Evolutionary conservation across 768 basidiomycete genomes (phyloP), one percentile per base, ranked within the genome.

Genomic region (Phallus indusiatus): DNA sequence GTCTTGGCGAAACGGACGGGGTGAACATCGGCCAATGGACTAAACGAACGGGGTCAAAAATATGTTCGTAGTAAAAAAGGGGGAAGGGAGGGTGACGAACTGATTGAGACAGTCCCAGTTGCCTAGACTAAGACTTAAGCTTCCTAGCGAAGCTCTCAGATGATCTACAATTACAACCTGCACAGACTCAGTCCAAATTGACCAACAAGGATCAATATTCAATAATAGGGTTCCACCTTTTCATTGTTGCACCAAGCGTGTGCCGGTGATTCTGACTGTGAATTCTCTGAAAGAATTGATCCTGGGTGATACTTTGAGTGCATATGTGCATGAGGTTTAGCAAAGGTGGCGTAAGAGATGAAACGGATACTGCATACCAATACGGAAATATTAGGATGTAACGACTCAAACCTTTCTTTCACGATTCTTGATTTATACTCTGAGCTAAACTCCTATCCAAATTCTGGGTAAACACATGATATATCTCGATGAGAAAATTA

Each of bases 1-100:
- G 89, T 91, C 55, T 77, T 78, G 4, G 72, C 66, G 67, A 94
- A 93, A 65, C 94, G 78, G 1, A 90, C 90, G 0, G 92, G 93
- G 67, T 96, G 94, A 2, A 83, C 90, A 66, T 98, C 95, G 3
- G 93, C 87, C 37, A 97, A 79, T 0, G 93, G 93, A 68, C 70
- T 71, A 56, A 7, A 42, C 4, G n/a, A n/a, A 42, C n/a, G 12
- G 12, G n/a, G 42, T n/a, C n/a, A 42, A 42, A n/a, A n/a, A n/a
- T 11, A 42, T n/a, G 42, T 3, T 28, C 2, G 28, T 28, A 28
- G 28, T 28, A 10, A 42, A 10, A 42, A 42, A 42, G n/a, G 9
- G 42, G 16, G 36, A 37, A 37, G 16, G 36, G 4, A 42, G 9
- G 42, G 28, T 28, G 7, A 42, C 42, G n/a, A 4, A 42, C 42